Base-by-base conservation (phyloP, 139 green algal genomes). In the Picochlorum sp. region DNA sequence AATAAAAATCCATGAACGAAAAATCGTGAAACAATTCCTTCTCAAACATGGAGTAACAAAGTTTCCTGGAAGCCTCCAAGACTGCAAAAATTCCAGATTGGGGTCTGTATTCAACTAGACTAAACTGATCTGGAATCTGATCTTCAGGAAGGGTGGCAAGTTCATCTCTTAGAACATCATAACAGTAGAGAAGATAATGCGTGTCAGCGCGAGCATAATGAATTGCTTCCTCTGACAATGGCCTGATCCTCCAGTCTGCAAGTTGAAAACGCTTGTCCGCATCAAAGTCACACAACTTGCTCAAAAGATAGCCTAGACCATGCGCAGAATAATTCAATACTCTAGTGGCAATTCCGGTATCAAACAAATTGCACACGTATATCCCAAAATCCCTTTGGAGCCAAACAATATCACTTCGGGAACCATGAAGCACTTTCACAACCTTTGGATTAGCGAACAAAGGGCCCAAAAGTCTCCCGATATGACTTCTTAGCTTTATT, bases 361-460 rank as follows among this genome's bases (percentile, higher is more conserved):
- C 91, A 61, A 98, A 97, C 49, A 98, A 55, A 76, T 95, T 96
- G 55, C 80, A 79, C 2, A 96, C 20, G 71, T 87, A 98, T 5
- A 97, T 81, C 7, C 88, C 82, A 73, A 94, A 93, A 70, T 98
- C 91, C 10, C 85, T 77, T 73, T 98, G 90, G 52, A 90, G 64
- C 77, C 81, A 94, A 31, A 79, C 39, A 32, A 97, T 74, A 69
- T 97, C 90, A 26, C 47, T 57, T 69, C 94, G 81, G 1, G 84
- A 63, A 26, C 90, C 90, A 72, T 97, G 90, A 32, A 96, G 63
- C 50, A 97, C 85, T 81, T 97, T 95, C 29, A 88, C 70, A 29
- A 87, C 58, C 0, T 14, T 26, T 0, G 73, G 59, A 59, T 95
- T 67, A 5, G 83, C 68, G 60, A 94, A 81, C 37, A 93, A n/a